A percentile compares a stretch with the other conserved stretches of the same genome.
phyloP scores from a whole-genome alignment of 352 stramenopile species.

The Phytophthora lateralis region DNA sequence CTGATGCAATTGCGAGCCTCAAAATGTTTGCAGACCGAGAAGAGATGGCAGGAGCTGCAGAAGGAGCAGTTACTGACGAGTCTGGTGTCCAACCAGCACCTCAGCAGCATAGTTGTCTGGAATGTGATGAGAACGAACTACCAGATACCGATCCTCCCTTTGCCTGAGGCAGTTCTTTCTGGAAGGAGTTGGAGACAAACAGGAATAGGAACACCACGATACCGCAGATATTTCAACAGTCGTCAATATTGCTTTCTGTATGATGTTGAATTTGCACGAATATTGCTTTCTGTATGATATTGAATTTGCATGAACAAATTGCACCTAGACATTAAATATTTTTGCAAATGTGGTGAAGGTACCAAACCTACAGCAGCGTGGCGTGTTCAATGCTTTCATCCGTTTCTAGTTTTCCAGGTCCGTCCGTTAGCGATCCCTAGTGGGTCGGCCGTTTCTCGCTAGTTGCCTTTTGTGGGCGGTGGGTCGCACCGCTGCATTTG shows the following conservation, averaged over 20 bases:
- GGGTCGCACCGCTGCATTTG: constrained; percentile 16
- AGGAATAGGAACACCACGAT: not conserved
- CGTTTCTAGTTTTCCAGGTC: not conserved
- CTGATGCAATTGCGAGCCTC: constrained; percentile 14
- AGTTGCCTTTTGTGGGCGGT: constrained; percentile 43
- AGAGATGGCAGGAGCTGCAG: not conserved
- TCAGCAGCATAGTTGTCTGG: constrained; percentile 1
- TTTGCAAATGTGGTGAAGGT: too few relatives aligned
- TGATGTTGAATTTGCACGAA: too few relatives aligned
- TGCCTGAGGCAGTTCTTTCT: not conserved
- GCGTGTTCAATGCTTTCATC: not conserved
- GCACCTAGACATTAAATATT: too few relatives aligned
- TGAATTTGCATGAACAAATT: too few relatives aligned
- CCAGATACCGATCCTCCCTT: not conserved
- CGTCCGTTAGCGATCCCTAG: constrained; percentile 72
- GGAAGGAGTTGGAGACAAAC: too few relatives aligned
- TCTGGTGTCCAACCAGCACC: not conserved
- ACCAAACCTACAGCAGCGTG: too few relatives aligned
- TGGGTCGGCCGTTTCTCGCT: constrained; percentile 47
- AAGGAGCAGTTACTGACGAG: not conserved
- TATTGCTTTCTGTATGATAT: too few relatives aligned
- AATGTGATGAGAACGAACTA: constrained; percentile 3
- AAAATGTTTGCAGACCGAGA: constrained; percentile 22
- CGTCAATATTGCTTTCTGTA: too few relatives aligned
- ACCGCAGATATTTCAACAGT: not conserved